phyloP scores from a whole-genome alignment of 2,329 filamentous ascomycete species.

The Amesomyces nigricolor region DNA sequence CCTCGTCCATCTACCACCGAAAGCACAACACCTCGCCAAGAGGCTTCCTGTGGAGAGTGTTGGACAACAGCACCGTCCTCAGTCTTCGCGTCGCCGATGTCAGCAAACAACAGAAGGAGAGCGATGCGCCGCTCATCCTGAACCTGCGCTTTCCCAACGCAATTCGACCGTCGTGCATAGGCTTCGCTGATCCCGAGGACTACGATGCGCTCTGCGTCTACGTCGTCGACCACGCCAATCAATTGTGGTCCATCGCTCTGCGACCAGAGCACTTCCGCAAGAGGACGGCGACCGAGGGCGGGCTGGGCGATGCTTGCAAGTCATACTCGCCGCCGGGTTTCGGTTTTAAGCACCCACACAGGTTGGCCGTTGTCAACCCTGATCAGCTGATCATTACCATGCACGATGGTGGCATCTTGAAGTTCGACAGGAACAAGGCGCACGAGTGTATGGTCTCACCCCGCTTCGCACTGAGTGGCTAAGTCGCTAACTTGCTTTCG shows the following conservation, averaged over 20 bases:
- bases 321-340: slow-evolving; percentile 67
- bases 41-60: slow-evolving; percentile 84
- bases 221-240: slow-evolving; percentile 70
- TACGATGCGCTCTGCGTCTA: slow-evolving; percentile 75
- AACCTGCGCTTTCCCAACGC: slow-evolving; percentile 69
- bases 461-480: not conserved
- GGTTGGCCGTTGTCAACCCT: slow-evolving; percentile 67
- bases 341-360: slow-evolving; percentile 71
- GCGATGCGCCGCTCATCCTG: slow-evolving; percentile 68
- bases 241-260: slow-evolving; percentile 78
- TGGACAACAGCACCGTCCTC: slow-evolving; percentile 72
- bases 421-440: slow-evolving; percentile 55
- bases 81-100: slow-evolving; percentile 82
- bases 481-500: slow-evolving; percentile 8
- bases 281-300: slow-evolving; percentile 62
- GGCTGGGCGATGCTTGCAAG: slow-evolving; percentile 71
- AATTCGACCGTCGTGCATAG: slow-evolving; percentile 72
- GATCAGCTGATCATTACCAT: slow-evolving; percentile 75
- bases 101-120: slow-evolving; percentile 58
- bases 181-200: slow-evolving; percentile 72
- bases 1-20: slow-evolving; percentile 81
- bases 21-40: slow-evolving; percentile 69
- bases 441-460: slow-evolving; percentile 39
- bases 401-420: slow-evolving; percentile 70
- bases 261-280: slow-evolving; percentile 76